phyloP scores from a whole-genome alignment of 257 asterid species.

The Petunia secreta region DNA sequence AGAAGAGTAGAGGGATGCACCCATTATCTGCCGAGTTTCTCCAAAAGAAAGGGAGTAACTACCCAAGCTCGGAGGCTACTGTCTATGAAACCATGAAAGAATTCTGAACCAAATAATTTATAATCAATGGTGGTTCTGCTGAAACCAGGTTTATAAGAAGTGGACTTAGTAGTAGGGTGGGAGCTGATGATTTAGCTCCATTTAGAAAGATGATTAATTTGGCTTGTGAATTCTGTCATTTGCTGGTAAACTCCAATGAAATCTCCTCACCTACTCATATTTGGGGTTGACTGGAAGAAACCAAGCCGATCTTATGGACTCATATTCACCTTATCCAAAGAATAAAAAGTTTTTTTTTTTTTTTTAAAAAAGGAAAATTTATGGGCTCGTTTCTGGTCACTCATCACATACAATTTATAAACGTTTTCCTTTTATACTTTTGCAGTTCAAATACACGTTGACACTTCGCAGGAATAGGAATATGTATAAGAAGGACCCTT shows the following conservation, averaged over 20 bases:
- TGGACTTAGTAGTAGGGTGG: not conserved
- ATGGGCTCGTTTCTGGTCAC: not conserved
- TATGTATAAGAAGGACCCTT: no score
- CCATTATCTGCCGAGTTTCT: not conserved
- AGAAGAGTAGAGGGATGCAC: no score
- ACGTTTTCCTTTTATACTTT: not conserved
- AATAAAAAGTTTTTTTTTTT: no score
- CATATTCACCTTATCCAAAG: no score
- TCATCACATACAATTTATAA: not conserved
- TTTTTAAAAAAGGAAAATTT: not conserved
- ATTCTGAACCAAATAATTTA: not conserved
- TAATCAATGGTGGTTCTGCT: not conserved
- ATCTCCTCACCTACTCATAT: slow-evolving; percentile 7
- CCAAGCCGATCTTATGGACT: no score
- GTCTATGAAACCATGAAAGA: not conserved
- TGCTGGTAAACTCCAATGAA: not conserved
- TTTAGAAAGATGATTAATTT: not conserved
- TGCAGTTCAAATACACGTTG: not conserved
- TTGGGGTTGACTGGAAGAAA: not conserved
- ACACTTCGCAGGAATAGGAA: no score
- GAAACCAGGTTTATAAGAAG: slow-evolving; percentile 17
- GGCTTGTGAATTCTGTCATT: slow-evolving; percentile 6
- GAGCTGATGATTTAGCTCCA: not conserved
- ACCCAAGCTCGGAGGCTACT: not conserved
- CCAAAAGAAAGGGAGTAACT: slow-evolving; percentile 6